Base-by-base conservation (phyloP, 75 land plant species). In the Isoetes taiwanensis region DNA sequence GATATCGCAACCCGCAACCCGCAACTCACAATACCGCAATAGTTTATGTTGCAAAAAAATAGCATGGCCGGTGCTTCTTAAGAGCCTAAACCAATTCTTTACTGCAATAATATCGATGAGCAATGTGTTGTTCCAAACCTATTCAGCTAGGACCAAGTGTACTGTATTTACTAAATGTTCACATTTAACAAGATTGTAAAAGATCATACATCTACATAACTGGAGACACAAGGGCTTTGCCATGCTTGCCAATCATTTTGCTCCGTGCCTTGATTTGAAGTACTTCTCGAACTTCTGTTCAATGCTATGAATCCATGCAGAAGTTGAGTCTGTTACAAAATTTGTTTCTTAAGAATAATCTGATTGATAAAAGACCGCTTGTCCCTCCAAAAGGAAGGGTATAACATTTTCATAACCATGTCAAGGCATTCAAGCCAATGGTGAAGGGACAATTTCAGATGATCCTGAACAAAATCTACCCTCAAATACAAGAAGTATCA, bases 221-320 rank as follows among this genome's bases (percentile, higher is more conserved):
- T 32, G 31, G 58, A 28, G 46, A 30, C 27, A 32, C 74, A 70
- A 62, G 75, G 48, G 58, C 84, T 90, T 34, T 32, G 80, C 64
- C 72, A 76, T 77, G 14, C 64, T n/a, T n/a, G n/a, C n/a, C n/a
- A n/a, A n/a, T n/a, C n/a, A n/a, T n/a, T n/a, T n/a, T n/a, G 55
- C 43, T 77, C n/a, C n/a, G 79, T 63, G 78, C 80, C 62, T 84
- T 87, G 14, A 76, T 55, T 57, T 84, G 89, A 55, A 91, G 80
- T 56, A 91, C 82, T 46, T 91, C 95, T 52, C 73, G 79, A 61
- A 84, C 72, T 75, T 87, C 25, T 83, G 76, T 40, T 79, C 80
- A 64, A 60, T 73, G 46, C 78, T 75, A 32, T 83, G 79, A 20
- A 73, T 19, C 30, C 56, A 30, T 32, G 80, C 69, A 35, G 75